Percentiles rank a stretch among this genome's conserved stretches.
These are phyloP conservation scores for Tulasnella sp. DNA, from an alignment of 768 basidiomycete genomes.

Conservation along the genomic window DNA sequence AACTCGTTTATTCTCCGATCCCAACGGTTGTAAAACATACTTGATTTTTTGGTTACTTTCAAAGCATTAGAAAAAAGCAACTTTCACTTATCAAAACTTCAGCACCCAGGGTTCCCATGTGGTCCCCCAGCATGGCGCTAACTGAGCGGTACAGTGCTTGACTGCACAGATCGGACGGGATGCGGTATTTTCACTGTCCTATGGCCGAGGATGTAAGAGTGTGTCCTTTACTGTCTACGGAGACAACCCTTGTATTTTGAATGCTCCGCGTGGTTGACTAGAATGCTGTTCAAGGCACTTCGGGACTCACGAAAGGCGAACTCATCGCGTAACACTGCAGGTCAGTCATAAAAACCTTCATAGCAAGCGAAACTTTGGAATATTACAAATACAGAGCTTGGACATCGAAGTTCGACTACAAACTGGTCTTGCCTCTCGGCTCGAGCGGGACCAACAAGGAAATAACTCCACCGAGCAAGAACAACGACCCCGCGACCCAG, in stretches of 20 bases:
- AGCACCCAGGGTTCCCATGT: not conserved
- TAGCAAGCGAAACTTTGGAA: too few relatives aligned
- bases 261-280: too few relatives aligned
- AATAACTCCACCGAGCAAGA: conserved; percentile 47
- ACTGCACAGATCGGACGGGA: not conserved
- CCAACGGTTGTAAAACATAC: not conserved
- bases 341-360: too few relatives aligned
- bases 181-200: not conserved
- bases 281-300: too few relatives aligned
- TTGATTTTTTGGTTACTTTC: not conserved
- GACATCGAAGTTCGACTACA: conserved; percentile 31
- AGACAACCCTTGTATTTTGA: not conserved
- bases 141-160: not conserved
- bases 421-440: conserved; percentile 59
- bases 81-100: too few relatives aligned
- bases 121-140: not conserved
- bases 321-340: too few relatives aligned
- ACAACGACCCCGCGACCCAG: conserved; percentile 55
- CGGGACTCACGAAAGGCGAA: too few relatives aligned
- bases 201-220: not conserved
- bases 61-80: too few relatives aligned
- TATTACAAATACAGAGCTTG: too few relatives aligned
- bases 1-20: not conserved
- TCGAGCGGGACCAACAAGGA: conserved; percentile 61
- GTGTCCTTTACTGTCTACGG: not conserved